Evolutionary conservation across 2,329 filamentous ascomycete species (phyloP).

Genomic region (Fusarium udum): DNA sequence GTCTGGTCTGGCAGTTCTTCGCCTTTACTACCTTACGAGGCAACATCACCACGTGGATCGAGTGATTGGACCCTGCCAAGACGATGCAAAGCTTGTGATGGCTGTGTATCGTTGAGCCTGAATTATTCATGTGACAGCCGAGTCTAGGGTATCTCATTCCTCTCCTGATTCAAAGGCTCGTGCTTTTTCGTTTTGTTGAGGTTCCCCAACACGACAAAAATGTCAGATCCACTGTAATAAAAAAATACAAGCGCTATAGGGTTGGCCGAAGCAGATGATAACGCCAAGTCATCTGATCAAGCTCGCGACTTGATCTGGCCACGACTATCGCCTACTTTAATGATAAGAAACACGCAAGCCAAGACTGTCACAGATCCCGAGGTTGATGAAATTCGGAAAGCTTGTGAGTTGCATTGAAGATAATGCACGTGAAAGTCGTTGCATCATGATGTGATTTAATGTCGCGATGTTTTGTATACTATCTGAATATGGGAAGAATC

Average conservation of each 20-base stretch:
- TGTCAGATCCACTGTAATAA: not conserved
- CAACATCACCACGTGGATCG: not conserved
- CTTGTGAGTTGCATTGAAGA: fast-evolving
- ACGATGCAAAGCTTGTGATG: not conserved
- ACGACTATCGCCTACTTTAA: not conserved
- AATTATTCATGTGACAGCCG: not conserved
- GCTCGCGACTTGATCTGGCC: not conserved
- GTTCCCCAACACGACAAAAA: not conserved
- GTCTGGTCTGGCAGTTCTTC: not conserved
- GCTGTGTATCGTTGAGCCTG: not conserved
- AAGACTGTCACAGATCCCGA: constrained; percentile 4
- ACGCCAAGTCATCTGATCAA: not conserved
- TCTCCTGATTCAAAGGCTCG: not conserved
- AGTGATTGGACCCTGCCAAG: not conserved
- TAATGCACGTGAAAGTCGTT: not conserved
- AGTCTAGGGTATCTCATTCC: constrained; percentile 1
- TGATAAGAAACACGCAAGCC: not conserved
- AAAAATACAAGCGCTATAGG: too few species aligned
- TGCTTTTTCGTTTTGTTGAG: constrained; percentile 15
- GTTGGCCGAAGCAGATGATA: not conserved
- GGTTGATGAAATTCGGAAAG: not conserved
- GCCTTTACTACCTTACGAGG: not conserved
- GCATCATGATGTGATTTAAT: not conserved
- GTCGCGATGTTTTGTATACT: too few species aligned
- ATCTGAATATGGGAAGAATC: too few species aligned